Percentiles rank a stretch among this genome's conserved stretches.
phyloP scores from a whole-genome alignment of 176 grass and related monocot genomes.

The Bolboschoenus planiculmis region DNA sequence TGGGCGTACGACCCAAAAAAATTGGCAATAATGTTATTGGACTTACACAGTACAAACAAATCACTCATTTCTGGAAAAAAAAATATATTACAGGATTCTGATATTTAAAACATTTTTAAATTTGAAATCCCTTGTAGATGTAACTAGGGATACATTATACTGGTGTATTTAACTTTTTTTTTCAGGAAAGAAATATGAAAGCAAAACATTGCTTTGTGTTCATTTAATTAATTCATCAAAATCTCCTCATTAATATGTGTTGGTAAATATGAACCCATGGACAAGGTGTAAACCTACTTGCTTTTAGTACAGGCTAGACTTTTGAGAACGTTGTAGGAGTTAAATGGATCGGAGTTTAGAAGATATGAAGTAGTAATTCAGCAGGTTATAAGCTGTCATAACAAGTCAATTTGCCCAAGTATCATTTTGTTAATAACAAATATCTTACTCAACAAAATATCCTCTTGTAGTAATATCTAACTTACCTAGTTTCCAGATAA shows the following conservation, averaged over 20 bases:
- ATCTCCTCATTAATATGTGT: not conserved
- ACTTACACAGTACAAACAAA: not conserved
- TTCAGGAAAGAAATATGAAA: not conserved
- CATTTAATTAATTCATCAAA: not conserved
- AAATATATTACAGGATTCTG: not conserved
- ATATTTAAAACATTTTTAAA: not conserved
- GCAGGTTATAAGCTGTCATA: not conserved
- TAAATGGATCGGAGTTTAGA: not conserved
- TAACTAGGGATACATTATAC: not conserved
- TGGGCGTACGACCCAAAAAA: not conserved
- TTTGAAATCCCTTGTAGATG: not conserved
- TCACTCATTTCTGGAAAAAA: not conserved
- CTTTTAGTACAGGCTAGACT: not conserved
- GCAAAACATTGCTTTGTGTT: not conserved
- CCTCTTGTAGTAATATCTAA: not conserved
- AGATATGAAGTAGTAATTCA: not conserved
- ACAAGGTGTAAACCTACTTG: not conserved
- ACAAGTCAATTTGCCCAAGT: not conserved
- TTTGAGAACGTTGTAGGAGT: not conserved
- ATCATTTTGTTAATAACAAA: not conserved
- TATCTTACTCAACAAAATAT: not conserved
- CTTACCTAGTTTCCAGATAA: not conserved
- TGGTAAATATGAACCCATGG: not conserved
- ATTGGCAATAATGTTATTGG: not conserved
- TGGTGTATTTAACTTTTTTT: not conserved